phyloP scores from a whole-genome alignment of 805 yeast genomes.

The Yarrowia sp. region DNA sequence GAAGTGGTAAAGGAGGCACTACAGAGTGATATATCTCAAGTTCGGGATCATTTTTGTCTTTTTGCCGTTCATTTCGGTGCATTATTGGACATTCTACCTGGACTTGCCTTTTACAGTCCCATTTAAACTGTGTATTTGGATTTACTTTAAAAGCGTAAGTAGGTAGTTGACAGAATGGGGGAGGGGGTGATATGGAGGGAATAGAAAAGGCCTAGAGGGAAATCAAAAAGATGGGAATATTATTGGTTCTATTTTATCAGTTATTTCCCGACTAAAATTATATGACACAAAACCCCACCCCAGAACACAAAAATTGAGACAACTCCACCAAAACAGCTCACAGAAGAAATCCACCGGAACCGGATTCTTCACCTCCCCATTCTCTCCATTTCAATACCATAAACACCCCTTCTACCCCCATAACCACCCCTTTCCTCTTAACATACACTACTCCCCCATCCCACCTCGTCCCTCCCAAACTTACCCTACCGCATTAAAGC shows the following conservation, averaged over 20 bases:
- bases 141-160: neutral
- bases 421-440: neutral
- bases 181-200: neutral
- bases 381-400: neutral
- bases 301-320: too few species aligned
- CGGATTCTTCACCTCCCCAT: too few species aligned
- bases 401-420: neutral
- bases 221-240: too few species aligned
- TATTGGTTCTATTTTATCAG: too few species aligned
- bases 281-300: too few species aligned
- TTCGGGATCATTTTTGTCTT: too few species aligned
- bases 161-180: neutral
- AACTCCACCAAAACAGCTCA: too few species aligned
- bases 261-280: too few species aligned
- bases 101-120: neutral
- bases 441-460: neutral
- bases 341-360: too few species aligned
- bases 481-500: slow-evolving; percentile 38
- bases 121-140: slow-evolving; percentile 2
- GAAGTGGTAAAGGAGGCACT: neutral
- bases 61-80: too few species aligned
- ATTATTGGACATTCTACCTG: neutral
- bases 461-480: neutral
- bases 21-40: too few species aligned
- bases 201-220: too few species aligned